Evolutionary conservation across 1,139 yeast genomes (phyloP), one percentile per base, ranked within the genome.

Genomic region (Protomyces lactucae-debilis): DNA sequence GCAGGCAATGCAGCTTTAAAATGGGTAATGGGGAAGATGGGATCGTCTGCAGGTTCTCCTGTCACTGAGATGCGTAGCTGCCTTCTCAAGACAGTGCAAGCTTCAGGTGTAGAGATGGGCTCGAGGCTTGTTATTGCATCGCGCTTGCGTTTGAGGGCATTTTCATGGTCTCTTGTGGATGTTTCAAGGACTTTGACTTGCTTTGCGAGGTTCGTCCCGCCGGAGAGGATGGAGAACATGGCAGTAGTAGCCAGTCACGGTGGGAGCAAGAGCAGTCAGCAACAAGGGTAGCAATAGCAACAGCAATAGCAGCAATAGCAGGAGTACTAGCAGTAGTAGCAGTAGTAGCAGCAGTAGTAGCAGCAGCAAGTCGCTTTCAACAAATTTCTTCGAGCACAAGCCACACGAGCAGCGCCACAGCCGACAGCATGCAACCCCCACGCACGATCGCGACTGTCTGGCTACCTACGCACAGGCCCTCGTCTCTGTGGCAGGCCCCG

Each of bases 1-100:
- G 79, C 79, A 72, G 88, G 86, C 52, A 93, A 76, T 55, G 84
- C 78, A 0, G 83, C 75, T 2, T 83, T 80, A 68, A 93, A 78
- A 74, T 91, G 97, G 69, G 86, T 86, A 74, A 93, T 93, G 0
- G 96, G 87, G 1, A 93, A 95, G 65, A 93, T 86, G 1, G 98
- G 97, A 43, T 88, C 76, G 9, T 97, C 97, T 5, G 87, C 75
- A 74, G 89, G 96, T 57, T 81, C 81, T 52, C 97, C 97, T 0
- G 86, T 78, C 37, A 88, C 85, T 69, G 87, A 88, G 57, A 85
- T 82, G 68, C 79, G 80, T 70, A 84, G 80, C 2, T 79, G 72
- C 67, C 81, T 81, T 68, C 96, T 80, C 66, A 85, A 78, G 28
- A 72, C 74, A 2, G 70, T 72, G 0, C 95, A 93, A 55, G 88